Conservation (phyloP, 202 grass and related monocot genomes). For the Alloteropsis angusta region DNA sequence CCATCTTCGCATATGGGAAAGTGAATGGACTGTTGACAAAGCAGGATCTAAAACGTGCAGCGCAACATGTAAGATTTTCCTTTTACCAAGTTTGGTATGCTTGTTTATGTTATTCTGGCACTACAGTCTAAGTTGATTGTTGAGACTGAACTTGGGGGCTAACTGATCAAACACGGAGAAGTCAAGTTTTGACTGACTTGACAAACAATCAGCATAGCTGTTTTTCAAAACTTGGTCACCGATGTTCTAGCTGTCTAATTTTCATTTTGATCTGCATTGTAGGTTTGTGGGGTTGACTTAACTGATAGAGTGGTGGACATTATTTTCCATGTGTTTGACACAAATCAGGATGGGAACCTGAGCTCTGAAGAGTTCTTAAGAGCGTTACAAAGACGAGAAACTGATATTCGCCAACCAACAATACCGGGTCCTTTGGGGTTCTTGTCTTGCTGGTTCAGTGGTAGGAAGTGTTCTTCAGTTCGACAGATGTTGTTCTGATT, state of each 20-base stretch:
- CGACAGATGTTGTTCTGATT: constrained; percentile 12
- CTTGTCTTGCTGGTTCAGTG: constrained; percentile 52
- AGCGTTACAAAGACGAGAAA: constrained; percentile 64
- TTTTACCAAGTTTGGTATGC: neutral
- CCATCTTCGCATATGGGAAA: constrained; percentile 77
- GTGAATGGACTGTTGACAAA: constrained; percentile 75
- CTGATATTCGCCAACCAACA: constrained; percentile 43
- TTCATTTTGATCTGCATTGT: neutral
- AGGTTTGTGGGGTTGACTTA: constrained; percentile 73
- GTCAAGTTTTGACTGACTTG: neutral
- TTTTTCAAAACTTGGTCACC: neutral
- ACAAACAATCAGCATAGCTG: neutral
- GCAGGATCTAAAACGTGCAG: constrained; percentile 69
- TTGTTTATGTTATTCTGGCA: neutral
- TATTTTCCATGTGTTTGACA: constrained; percentile 77
- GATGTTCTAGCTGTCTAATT: neutral
- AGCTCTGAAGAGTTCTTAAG: constrained; percentile 77
- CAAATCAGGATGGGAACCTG: constrained; percentile 59
- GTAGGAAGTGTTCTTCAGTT: constrained; percentile 29
- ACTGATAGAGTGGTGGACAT: constrained; percentile 69
- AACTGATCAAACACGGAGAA: neutral
- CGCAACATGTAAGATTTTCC: constrained; percentile 50
- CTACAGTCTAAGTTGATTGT: neutral
- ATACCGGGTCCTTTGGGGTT: constrained; percentile 28
- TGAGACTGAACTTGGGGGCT: neutral